These are phyloP conservation scores for Westerdykella aurantiaca DNA, from an alignment of 2,329 filamentous ascomycete species.

Conservation along the genomic window DNA sequence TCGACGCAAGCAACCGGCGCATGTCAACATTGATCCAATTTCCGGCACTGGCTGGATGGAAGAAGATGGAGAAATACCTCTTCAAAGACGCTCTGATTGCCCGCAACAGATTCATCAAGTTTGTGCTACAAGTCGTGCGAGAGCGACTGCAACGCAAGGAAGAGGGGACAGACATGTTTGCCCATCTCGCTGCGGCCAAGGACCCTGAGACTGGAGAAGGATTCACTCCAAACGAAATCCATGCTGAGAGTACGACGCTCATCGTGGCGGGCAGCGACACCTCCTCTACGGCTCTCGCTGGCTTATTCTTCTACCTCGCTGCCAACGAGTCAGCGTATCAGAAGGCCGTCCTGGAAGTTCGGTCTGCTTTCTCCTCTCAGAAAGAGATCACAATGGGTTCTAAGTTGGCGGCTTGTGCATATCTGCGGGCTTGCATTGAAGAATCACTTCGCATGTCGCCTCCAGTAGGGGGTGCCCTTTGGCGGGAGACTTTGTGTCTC, in stretches of 20 bases:
- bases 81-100: constrained; percentile 26
- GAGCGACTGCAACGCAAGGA: constrained; percentile 5
- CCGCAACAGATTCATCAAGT: constrained; percentile 13
- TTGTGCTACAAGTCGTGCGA: constrained; percentile 10
- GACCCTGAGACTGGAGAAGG: constrained; percentile 37
- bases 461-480: constrained; percentile 13
- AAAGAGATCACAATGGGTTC: constrained; percentile 17
- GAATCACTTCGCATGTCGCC: constrained; percentile 30
- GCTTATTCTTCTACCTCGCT: constrained; percentile 36
- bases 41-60: constrained; percentile 10
- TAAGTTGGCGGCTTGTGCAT: constrained; percentile 15
- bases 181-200: constrained; percentile 37
- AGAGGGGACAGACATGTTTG: constrained; percentile 32
- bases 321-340: constrained; percentile 24
- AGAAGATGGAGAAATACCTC: constrained; percentile 27
- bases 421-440: constrained; percentile 29
- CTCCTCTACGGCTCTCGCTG: constrained; percentile 26
- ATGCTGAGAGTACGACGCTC: constrained; percentile 40
- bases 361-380: constrained; percentile 8
- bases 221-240: constrained; percentile 35
- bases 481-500: constrained; percentile 9
- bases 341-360: constrained; percentile 13
- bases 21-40: constrained; percentile 24
- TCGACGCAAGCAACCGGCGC: constrained; percentile 34
- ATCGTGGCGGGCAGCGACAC: constrained; percentile 40